Evolutionary conservation across 176 grass and related monocot species (phyloP).

Genomic region (Bromus sterilis): DNA sequence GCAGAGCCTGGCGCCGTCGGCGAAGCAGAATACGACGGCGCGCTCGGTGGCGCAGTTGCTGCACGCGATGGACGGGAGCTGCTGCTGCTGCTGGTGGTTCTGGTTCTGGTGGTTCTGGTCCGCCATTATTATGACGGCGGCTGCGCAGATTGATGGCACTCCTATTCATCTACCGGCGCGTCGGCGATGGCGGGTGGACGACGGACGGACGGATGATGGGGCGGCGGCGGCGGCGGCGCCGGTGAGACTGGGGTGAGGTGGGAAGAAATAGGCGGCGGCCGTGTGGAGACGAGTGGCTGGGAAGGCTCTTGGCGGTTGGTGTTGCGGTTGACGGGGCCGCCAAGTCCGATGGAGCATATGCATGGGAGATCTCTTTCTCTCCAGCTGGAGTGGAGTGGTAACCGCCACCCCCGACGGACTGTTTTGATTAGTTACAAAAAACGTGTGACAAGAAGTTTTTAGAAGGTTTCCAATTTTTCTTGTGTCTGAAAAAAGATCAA

Average conservation of each 20-base stretch:
- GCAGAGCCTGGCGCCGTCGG: slow-evolving; percentile 40
- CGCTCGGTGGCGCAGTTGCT: slow-evolving; percentile 10
- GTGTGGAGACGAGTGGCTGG: not conserved
- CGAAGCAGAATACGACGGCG: slow-evolving; percentile 48
- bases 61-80: not conserved
- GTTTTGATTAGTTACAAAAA: too few species aligned
- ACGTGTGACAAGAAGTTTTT: not conserved
- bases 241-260: not conserved
- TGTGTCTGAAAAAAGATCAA: not conserved
- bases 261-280: not conserved
- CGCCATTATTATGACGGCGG: not conserved
- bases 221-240: not conserved
- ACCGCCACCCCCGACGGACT: not conserved
- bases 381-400: too few species aligned
- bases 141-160: not conserved
- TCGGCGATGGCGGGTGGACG: not conserved
- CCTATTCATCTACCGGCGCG: not conserved
- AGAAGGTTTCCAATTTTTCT: too few species aligned
- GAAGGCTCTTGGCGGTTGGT: not conserved
- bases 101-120: too few species aligned
- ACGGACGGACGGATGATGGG: not conserved
- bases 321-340: not conserved
- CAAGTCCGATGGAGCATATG: not conserved
- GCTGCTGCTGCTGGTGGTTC: too few species aligned
- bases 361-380: too few species aligned